A percentile compares a stretch with the other conserved stretches of the same genome.
Conservation (phyloP, 176 grass and related monocot genomes). For the Oryza glumipatula region DNA sequence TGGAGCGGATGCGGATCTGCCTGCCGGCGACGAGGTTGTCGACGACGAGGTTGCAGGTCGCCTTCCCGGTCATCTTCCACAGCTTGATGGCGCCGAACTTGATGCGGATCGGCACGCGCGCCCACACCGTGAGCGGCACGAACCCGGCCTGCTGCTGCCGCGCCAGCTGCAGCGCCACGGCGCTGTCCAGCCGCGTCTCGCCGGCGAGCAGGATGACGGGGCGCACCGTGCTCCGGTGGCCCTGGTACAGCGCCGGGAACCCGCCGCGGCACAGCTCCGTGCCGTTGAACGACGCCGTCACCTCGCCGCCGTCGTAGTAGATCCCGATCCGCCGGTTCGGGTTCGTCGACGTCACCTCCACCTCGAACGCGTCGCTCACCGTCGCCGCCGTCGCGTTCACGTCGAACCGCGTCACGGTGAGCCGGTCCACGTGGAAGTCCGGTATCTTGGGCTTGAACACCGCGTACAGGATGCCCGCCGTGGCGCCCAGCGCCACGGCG, state of each 20-base stretch:
- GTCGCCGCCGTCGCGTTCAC: conserved; percentile 40
- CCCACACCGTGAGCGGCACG: conserved; percentile 60
- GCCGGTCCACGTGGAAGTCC: conserved; percentile 67
- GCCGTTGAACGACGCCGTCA: conserved; percentile 66
- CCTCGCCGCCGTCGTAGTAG: conserved; percentile 74
- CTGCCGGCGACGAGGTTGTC: conserved; percentile 49
- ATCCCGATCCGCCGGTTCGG: conserved; percentile 81
- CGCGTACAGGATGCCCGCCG: conserved; percentile 78
- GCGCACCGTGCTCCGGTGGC: conserved; percentile 69
- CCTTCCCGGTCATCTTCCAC: conserved; percentile 68
- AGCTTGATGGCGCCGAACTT: conserved; percentile 80
- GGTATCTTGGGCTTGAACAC: conserved; percentile 89
- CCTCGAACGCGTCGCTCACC: conserved; percentile 59
- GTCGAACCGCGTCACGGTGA: conserved; percentile 57
- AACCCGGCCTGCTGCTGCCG: conserved; percentile 52
- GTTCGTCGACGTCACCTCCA: conserved; percentile 64
- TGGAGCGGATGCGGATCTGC: conserved; percentile 66
- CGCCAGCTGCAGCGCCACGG: conserved; percentile 45
- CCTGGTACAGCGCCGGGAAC: conserved; percentile 89
- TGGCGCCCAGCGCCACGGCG: conserved; percentile 60
- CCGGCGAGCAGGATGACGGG: conserved; percentile 52
- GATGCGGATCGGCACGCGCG: conserved; percentile 64
- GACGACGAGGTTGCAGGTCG: conserved; percentile 55
- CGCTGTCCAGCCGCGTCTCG: conserved; percentile 52
- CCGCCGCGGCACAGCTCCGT: conserved; percentile 63